Evolutionary conservation across 2,329 filamentous ascomycete genomes (phyloP).

Genomic region (Aspergillus sp.): DNA sequence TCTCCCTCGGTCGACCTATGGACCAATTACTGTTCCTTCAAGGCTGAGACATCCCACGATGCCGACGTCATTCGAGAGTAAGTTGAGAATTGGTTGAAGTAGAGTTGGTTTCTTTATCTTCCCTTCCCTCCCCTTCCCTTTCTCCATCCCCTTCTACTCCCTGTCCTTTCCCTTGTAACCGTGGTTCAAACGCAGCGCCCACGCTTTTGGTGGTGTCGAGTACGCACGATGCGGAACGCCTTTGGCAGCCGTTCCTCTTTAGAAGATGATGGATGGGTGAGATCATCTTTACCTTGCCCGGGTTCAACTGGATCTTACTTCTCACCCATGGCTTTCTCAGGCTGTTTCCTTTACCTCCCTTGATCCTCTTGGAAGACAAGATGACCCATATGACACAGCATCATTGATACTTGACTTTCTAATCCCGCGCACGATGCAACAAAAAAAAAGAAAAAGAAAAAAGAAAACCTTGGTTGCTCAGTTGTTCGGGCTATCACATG

Average conservation of each 20-base stretch:
- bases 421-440: constrained; percentile 26
- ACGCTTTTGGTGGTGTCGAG: constrained; percentile 29
- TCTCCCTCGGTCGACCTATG: constrained; percentile 91
- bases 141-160: constrained; percentile 24
- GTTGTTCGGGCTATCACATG: constrained; percentile 31
- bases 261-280: constrained; percentile 51
- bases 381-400: constrained; percentile 20
- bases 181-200: constrained; percentile 32
- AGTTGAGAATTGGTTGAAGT: constrained; percentile 50
- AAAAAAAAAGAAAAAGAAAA: too few relatives aligned
- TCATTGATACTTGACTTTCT: constrained; percentile 3
- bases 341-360: constrained; percentile 39
- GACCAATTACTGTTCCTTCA: constrained; percentile 96
- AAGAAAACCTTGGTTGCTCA: constrained; percentile 22
- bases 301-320: constrained; percentile 39
- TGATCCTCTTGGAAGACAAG: constrained; percentile 20
- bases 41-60: constrained; percentile 94
- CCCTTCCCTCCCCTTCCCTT: constrained; percentile 44
- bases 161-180: constrained; percentile 56
- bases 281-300: constrained; percentile 53
- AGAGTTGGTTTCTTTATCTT: constrained; percentile 40
- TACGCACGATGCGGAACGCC: constrained; percentile 23
- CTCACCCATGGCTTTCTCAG: constrained; percentile 46
- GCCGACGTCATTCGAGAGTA: constrained; percentile 98
- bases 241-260: constrained; percentile 36